Evolutionary conservation across 139 green algal species (phyloP).

Genomic region (Micractinium conductrix): DNA sequence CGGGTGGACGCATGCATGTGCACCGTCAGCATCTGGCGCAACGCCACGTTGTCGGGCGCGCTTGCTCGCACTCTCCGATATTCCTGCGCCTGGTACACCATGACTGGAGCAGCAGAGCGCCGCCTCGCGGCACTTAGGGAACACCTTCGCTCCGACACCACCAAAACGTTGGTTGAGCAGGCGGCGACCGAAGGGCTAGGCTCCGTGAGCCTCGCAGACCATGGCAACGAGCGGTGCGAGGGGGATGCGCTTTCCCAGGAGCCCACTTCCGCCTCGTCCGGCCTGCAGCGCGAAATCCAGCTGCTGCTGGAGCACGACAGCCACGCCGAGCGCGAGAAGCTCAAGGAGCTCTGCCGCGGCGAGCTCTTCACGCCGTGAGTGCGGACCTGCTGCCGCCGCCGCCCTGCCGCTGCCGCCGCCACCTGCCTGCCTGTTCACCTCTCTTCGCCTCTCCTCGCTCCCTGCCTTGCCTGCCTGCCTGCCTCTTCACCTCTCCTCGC

Average conservation of each 20-base stretch:
- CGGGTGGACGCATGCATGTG: too few relatives aligned
- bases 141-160: too few relatives aligned
- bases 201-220: too few relatives aligned
- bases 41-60: background rate
- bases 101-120: background rate
- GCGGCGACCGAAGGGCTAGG: too few relatives aligned
- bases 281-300: conserved; percentile 54
- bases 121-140: too few relatives aligned
- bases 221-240: too few relatives aligned
- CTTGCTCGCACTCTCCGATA: background rate
- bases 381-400: background rate
- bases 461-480: background rate
- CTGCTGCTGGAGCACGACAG: conserved; percentile 89
- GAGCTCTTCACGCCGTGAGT: conserved; percentile 73
- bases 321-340: conserved; percentile 54
- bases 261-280: too few relatives aligned
- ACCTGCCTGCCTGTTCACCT: background rate
- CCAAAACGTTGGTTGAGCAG: too few relatives aligned
- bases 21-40: background rate
- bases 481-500: background rate
- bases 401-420: background rate
- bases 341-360: conserved; percentile 85
- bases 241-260: too few relatives aligned
- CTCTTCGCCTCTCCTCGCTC: background rate
- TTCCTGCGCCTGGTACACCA: background rate